Evolutionary conservation across 257 asterid genomes (phyloP).

Genomic region (Solanum chiquidenum): DNA sequence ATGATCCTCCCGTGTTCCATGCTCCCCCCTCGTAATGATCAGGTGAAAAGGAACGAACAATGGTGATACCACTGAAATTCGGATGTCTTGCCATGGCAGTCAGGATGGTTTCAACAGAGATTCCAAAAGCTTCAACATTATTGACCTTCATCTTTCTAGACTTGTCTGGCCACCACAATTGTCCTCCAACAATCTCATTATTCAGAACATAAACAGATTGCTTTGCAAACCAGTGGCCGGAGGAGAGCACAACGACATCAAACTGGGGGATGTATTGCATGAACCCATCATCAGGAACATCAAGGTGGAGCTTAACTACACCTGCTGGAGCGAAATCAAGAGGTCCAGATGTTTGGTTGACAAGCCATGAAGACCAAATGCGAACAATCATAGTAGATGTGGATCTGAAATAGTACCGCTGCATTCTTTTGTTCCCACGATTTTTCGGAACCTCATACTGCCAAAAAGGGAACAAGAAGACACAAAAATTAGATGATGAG

Average conservation of each 20-base stretch:
- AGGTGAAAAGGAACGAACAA: conserved; percentile 74
- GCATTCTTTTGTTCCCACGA: conserved; percentile 70
- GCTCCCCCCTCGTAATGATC: conserved; percentile 93
- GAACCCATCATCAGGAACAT: conserved; percentile 72
- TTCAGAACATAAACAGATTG: conserved; percentile 71
- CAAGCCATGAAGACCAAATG: conserved; percentile 98
- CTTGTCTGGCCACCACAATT: conserved; percentile 82
- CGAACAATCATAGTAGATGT: conserved; percentile 84
- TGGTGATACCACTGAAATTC: conserved; percentile 75
- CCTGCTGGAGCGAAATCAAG: conserved; percentile 67
- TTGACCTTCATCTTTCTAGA: conserved; percentile 37
- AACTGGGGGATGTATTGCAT: conserved; percentile 51
- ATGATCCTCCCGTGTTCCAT: conserved; percentile 96
- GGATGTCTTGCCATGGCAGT: conserved; percentile 67
- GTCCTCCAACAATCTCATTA: conserved; percentile 87
- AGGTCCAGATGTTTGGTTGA: conserved; percentile 63
- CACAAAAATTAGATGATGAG: background rate
- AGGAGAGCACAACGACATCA: conserved; percentile 76
- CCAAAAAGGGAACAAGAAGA: background rate
- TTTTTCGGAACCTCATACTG: conserved; percentile 87
- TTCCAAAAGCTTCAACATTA: conserved; percentile 70
- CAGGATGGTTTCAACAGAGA: conserved; percentile 74
- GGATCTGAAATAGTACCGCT: conserved; percentile 74
- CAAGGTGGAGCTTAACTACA: conserved; percentile 73
- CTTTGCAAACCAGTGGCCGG: conserved; percentile 99